Evolutionary conservation across 176 grass and related monocot genomes (phyloP).

Genomic region (Echinochloa phyllopogon): DNA sequence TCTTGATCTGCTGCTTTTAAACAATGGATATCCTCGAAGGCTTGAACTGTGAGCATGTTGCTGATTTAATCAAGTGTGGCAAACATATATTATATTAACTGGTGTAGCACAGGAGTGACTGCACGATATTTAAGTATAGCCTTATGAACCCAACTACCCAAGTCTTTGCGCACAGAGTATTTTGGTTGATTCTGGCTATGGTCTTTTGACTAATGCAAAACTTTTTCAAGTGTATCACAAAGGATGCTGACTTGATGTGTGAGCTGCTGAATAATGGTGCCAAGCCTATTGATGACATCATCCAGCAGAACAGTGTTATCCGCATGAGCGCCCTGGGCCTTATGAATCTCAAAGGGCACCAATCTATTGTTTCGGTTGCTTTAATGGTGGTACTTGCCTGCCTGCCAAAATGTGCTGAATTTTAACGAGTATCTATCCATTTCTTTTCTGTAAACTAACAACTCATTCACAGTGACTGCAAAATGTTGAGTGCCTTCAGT

Average conservation of each 20-base stretch:
- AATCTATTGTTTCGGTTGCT: not conserved
- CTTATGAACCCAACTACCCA: no score
- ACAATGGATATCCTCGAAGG: not conserved
- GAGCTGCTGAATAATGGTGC: conserved; percentile 7
- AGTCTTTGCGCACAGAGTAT: no score
- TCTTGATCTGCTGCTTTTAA: not conserved
- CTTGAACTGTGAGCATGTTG: not conserved
- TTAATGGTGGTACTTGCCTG: conserved; percentile 22
- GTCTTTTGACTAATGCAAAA: not conserved
- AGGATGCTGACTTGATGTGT: conserved; percentile 13
- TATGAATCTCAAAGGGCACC: not conserved
- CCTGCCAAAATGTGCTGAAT: not conserved
- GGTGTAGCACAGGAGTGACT: not conserved
- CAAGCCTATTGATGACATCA: not conserved
- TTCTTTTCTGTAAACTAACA: not conserved
- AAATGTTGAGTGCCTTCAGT: not conserved
- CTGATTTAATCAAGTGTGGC: not conserved
- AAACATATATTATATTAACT: conserved; percentile 14
- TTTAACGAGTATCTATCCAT: not conserved
- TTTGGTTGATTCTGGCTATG: not conserved
- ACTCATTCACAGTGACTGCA: not conserved
- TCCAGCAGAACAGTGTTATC: not conserved
- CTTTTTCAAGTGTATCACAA: not conserved
- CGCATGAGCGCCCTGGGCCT: conserved; percentile 1
- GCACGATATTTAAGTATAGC: not conserved